Percentiles rank a stretch among this genome's conserved stretches.
Conservation (phyloP, 2,329 filamentous ascomycete species). For the Ophiostoma sp. region DNA sequence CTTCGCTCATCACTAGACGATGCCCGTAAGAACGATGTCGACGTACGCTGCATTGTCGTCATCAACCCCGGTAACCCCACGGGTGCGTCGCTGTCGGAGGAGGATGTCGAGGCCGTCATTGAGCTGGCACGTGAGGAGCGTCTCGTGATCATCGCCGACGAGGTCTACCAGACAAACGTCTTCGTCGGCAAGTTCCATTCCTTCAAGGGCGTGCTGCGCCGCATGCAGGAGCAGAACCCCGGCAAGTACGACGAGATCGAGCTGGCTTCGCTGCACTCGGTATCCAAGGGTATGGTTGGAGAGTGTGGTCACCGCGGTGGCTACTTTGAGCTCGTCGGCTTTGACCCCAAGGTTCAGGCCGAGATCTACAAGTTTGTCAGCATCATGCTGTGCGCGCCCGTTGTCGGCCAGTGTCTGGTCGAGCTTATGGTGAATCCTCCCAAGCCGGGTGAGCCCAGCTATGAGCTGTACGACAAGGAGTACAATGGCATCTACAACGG, state of each 20-base stretch:
- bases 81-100: constrained; percentile 76
- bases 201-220: constrained; percentile 86
- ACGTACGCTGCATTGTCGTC: constrained; percentile 90
- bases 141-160: constrained; percentile 89
- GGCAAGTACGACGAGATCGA: constrained; percentile 82
- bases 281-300: constrained; percentile 98
- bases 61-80: constrained; percentile 99
- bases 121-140: constrained; percentile 82
- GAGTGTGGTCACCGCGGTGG: constrained; percentile 97
- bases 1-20: constrained; percentile 73
- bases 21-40: constrained; percentile 73
- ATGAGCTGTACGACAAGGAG: constrained; percentile 79
- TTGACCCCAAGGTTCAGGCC: constrained; percentile 79
- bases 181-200: constrained; percentile 92
- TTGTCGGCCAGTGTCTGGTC: constrained; percentile 92
- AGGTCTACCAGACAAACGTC: constrained; percentile 99
- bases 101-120: constrained; percentile 81
- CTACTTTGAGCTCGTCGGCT: constrained; percentile 94
- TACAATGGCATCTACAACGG: constrained; percentile 80
- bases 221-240: constrained; percentile 72
- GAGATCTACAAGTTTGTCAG: constrained; percentile 99
- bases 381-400: constrained; percentile 93
- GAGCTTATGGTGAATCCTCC: constrained; percentile 99
- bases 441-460: constrained; percentile 76
- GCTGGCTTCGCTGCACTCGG: constrained; percentile 86